Conservation (phyloP, 495 filamentous ascomycete species). For the Aspergillus indologenus region DNA sequence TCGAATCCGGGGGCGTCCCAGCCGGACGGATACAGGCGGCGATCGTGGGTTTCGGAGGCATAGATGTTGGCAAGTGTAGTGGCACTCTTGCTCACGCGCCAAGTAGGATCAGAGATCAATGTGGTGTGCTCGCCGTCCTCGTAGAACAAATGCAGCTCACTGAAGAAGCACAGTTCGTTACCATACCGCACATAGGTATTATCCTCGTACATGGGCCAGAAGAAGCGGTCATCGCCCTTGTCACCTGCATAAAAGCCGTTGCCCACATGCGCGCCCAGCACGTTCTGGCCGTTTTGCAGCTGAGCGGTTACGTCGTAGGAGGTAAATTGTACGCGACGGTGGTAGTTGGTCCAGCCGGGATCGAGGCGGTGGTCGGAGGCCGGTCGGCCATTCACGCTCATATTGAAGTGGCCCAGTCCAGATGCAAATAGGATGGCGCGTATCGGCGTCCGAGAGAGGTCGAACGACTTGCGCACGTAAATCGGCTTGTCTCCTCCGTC, state of each 20-base stretch:
- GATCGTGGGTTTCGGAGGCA: conserved; percentile 28
- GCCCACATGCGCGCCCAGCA: conserved; percentile 27
- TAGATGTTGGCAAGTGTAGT: conserved; percentile 31
- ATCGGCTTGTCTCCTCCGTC: conserved; percentile 32
- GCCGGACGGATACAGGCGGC: conserved; percentile 21
- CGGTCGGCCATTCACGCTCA: conserved; percentile 23
- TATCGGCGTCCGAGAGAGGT: conserved; percentile 10
- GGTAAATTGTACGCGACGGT: conserved; percentile 26
- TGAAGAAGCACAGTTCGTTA: conserved; percentile 33
- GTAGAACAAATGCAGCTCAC: conserved; percentile 27
- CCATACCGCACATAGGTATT: conserved; percentile 32
- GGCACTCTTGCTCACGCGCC: conserved; percentile 27
- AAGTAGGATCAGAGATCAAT: conserved; percentile 27
- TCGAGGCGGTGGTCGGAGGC: conserved; percentile 28
- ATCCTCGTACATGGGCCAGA: conserved; percentile 35
- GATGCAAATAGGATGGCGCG: conserved; percentile 26
- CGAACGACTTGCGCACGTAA: conserved; percentile 27
- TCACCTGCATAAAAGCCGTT: conserved; percentile 33
- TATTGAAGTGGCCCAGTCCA: conserved; percentile 30
- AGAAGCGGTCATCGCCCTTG: conserved; percentile 27
- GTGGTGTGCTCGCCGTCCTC: conserved; percentile 20
- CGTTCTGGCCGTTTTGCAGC: conserved; percentile 18
- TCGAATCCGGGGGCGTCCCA: conserved; percentile 24
- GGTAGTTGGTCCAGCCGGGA: conserved; percentile 33
- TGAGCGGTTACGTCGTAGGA: conserved; percentile 27